A percentile compares a stretch with the other conserved stretches of the same genome.
These are phyloP conservation scores for Spinacia oleracea DNA, from an alignment of 179 eudicot genomes.

Conservation along the genomic window DNA sequence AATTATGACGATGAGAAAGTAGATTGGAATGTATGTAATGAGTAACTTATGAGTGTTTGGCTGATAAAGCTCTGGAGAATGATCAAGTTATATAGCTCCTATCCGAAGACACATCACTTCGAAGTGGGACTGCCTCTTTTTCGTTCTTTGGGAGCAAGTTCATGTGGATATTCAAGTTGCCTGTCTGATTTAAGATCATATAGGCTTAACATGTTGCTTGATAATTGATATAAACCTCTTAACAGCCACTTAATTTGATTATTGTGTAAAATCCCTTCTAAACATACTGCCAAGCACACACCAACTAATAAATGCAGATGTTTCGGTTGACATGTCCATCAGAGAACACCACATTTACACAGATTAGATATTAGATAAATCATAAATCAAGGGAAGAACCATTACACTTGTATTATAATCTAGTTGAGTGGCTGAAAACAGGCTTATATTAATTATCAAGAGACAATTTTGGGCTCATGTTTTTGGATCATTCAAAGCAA, in stretches of 20 bases:
- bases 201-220: too few species aligned
- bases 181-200: neutral
- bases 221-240: too few species aligned
- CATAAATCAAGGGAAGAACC: too few species aligned
- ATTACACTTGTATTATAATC: too few species aligned
- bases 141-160: neutral
- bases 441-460: neutral
- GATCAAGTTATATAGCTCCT: neutral
- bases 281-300: too few species aligned
- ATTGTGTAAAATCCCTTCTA: neutral
- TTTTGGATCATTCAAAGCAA: neutral
- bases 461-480: constrained; percentile 2
- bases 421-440: too few species aligned
- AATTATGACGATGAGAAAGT: neutral
- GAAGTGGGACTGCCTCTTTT: neutral
- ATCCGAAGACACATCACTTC: neutral
- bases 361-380: too few species aligned
- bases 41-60: neutral
- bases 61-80: neutral
- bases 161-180: constrained; percentile 5
- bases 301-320: neutral
- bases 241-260: neutral
- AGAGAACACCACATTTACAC: neutral
- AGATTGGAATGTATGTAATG: neutral
- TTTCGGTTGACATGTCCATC: neutral